Evolutionary conservation across 2,329 filamentous ascomycete genomes (phyloP).

Genomic region (Aspergillus fischeri): DNA sequence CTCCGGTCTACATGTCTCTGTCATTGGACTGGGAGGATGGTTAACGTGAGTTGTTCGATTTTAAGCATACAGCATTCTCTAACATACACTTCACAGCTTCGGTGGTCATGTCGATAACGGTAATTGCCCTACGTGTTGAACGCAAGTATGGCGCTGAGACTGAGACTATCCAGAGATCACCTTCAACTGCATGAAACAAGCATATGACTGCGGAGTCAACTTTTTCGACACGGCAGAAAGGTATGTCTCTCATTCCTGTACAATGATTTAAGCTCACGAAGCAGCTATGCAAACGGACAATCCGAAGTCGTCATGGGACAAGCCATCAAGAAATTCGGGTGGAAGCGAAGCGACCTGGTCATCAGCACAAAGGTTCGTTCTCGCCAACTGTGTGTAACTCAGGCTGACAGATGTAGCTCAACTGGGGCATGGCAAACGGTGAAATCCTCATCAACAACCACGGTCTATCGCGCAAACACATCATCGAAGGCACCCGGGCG

Average conservation of each 20-base stretch:
- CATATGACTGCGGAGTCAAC: slow-evolving; percentile 56
- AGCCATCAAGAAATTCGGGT: slow-evolving; percentile 53
- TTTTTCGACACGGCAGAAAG: slow-evolving; percentile 56
- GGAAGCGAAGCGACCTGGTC: slow-evolving; percentile 53
- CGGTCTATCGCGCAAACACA: slow-evolving; percentile 66
- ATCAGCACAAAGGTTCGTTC: slow-evolving; percentile 32
- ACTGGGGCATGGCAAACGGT: slow-evolving; percentile 60
- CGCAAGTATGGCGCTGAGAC: not conserved
- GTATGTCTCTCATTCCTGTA: slow-evolving; percentile 3
- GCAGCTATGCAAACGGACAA: slow-evolving; percentile 48
- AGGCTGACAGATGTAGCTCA: slow-evolving; percentile 41
- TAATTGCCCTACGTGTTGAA: slow-evolving; percentile 24
- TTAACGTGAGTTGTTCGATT: slow-evolving; percentile 22
- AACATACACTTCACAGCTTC: slow-evolving; percentile 29
- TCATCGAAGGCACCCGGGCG: slow-evolving; percentile 61
- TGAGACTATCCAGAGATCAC: slow-evolving; percentile 17
- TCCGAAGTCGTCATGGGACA: slow-evolving; percentile 53
- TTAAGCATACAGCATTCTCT: not conserved
- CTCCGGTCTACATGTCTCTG: slow-evolving; percentile 69
- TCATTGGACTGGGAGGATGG: slow-evolving; percentile 60
- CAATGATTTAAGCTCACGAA: not conserved
- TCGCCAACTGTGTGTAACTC: not conserved
- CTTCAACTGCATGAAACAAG: slow-evolving; percentile 45
- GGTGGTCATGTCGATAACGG: slow-evolving; percentile 68
- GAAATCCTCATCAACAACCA: slow-evolving; percentile 62